Percentiles rank a stretch among this genome's conserved stretches.
Conservation (phyloP, 495 filamentous ascomycete genomes). For the Lepidopterella palustris region DNA sequence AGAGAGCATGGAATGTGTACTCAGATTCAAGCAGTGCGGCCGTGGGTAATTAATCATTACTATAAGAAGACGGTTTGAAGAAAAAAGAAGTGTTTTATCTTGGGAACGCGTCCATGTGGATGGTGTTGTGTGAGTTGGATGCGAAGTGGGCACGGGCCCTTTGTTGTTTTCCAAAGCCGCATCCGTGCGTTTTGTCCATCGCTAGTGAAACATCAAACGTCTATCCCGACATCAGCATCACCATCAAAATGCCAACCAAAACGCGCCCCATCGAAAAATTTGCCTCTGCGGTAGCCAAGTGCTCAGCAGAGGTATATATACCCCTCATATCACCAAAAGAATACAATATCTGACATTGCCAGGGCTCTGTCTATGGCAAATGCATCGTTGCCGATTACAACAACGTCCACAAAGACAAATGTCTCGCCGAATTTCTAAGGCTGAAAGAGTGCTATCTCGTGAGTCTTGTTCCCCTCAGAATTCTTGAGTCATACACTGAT, state of each 20-base stretch:
- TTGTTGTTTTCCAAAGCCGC: background rate
- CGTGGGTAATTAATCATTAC: conserved; percentile 25
- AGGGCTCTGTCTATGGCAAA: conserved; percentile 85
- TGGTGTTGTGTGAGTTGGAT: background rate
- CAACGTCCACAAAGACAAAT: conserved; percentile 86
- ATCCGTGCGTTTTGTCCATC: background rate
- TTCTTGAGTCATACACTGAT: conserved; percentile 7
- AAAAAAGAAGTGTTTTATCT: conserved; percentile 6
- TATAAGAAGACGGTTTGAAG: conserved; percentile 13
- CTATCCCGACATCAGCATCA: background rate
- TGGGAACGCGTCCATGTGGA: background rate
- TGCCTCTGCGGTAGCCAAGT: conserved; percentile 74
- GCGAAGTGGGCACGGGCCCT: conserved; percentile 11
- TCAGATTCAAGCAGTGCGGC: conserved; percentile 28
- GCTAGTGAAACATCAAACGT: conserved; percentile 32
- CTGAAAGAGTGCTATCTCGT: conserved; percentile 88
- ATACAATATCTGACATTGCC: conserved; percentile 5
- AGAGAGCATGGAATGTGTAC: background rate
- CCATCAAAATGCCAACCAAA: conserved; percentile 29
- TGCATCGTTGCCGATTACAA: conserved; percentile 90
- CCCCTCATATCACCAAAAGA: background rate
- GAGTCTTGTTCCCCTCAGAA: conserved; percentile 30
- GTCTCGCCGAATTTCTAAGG: conserved; percentile 72
- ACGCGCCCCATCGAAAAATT: conserved; percentile 82
- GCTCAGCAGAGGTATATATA: conserved; percentile 66